Base-by-base conservation (phyloP, 768 basidiomycete species). In the Tricholoma sp. region DNA sequence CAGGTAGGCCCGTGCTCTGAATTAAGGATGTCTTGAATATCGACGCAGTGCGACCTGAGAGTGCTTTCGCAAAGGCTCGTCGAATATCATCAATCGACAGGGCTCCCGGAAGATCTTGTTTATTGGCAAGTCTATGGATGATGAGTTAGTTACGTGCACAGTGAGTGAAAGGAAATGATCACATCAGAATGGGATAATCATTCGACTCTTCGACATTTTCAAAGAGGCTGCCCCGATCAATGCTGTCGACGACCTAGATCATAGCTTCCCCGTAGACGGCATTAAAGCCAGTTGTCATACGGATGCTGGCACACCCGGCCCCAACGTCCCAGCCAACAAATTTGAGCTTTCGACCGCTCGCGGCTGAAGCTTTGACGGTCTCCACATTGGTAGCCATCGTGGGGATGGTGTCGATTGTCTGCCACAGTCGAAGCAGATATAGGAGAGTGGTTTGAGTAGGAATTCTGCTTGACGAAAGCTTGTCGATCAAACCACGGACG, bases 211-310 rank as follows among this genome's bases (percentile, higher is more conserved):
- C n/a, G n/a, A n/a, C n/a, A n/a, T n/a, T n/a, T n/a, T n/a, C n/a
- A n/a, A n/a, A n/a, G n/a, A n/a, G n/a, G n/a, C n/a, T n/a, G n/a
- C n/a, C n/a, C 50, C 73, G 66, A 60, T 82, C 81, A 54, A 73
- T 73, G 33, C 79, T 79, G 65, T 87, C 84, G 32, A 88, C 80
- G 15, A 85, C 71, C 76, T 83, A 87, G 59, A 87, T 78, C 65
- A 87, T 70, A 37, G 82, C 84, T 62, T 84, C 79, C 13, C 79
- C 76, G 6, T 39, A 47, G 6, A 59, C 36, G 3, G 65, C 42
- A 52, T 6, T 67, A 60, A 39, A 86, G n/a, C n/a, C 74, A 6
- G 78, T 79, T 72, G 86, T 84, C 62, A 86, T 75, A 67, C 82
- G 84, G 74, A 86, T 80, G 7, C 75, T 77, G 6, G 77, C 69